Base-by-base conservation (phyloP, 1,284 basidiomycete genomes). In the Naganishia sp. region DNA sequence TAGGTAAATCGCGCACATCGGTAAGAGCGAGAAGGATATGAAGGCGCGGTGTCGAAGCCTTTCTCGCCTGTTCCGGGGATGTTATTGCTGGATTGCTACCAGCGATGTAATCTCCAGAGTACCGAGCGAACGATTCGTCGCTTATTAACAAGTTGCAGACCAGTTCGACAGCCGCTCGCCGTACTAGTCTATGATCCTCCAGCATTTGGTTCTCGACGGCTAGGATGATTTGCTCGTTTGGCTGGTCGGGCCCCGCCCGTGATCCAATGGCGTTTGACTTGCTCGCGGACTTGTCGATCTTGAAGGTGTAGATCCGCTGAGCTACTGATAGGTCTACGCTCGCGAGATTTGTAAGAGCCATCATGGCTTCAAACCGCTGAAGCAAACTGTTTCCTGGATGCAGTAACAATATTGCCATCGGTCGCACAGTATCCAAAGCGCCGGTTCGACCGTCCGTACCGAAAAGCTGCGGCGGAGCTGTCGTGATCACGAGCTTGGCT, bases 301-400 rank as follows among this genome's bases (percentile, higher is more conserved):
- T 60, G 31, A 55, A 66, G 61, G 15, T 68, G 51, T 85, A 85
- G 47, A 94, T 84, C 42, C 86, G 84, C 21, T 83, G 81, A 3
- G 89, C 86, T n/a, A 87, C 78, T 46, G 85, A 83, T 0, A 85
- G 80, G 65, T 85, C 85, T 57, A 90, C 84, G n/a, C 91, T 93
- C 0, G 94, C 88, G 42, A 99, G 80, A 75, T 99, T 99, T 4
- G 95, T 99, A 55, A 99, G 83, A 1, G 94, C 94, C 90, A 99
- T 94, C 69, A 94, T 83, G 3, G 88, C 86, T 77, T 99, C 95
- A 74, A 99, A 99, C 51, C 85, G 85, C 74, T 97, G 92, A 17
- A 98, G 82, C 41, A 89, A 84, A 32, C 80, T 86, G 0, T 92
- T 85, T 0, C 84, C 82, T 0, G 86, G 79, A 72, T 90, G 85